Percentiles rank a stretch among this genome's conserved stretches.
These are phyloP conservation scores for Centella asiatica DNA, from an alignment of 129 eudicot species.

Conservation along the genomic window DNA sequence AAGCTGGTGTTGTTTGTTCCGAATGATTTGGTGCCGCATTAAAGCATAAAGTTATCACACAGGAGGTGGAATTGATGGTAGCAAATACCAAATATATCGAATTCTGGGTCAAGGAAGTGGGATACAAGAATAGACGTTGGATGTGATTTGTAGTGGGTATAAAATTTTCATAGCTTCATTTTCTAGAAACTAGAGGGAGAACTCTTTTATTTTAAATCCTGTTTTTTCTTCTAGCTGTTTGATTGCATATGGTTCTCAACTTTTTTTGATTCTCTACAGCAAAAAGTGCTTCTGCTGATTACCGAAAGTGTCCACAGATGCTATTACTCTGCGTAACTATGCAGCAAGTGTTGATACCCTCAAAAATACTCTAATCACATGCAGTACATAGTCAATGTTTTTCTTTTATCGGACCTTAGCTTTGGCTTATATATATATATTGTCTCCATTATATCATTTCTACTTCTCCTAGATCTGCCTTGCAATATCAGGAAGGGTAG, in stretches of 20 bases:
- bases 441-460: neutral
- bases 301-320: slow-evolving; percentile 1
- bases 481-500: slow-evolving; percentile 4
- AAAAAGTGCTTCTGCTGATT: slow-evolving; percentile 6
- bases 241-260: neutral
- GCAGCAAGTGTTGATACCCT: slow-evolving; percentile 46
- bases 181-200: neutral
- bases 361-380: neutral
- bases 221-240: neutral
- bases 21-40: too few species aligned
- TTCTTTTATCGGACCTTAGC: slow-evolving; percentile 4
- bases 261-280: neutral
- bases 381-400: neutral
- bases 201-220: neutral
- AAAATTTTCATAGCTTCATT: too few species aligned
- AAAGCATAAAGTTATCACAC: too few species aligned
- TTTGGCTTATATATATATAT: neutral
- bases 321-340: slow-evolving; percentile 42
- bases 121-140: too few species aligned
- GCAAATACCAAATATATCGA: too few species aligned
- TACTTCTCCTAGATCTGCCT: slow-evolving; percentile 8
- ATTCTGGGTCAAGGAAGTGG: too few species aligned
- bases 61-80: too few species aligned
- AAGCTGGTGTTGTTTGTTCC: too few species aligned
- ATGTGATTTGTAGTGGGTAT: too few species aligned